These are phyloP conservation scores for Neurospora sp. DNA, from an alignment of 495 filamentous ascomycete species.

Conservation along the genomic window DNA sequence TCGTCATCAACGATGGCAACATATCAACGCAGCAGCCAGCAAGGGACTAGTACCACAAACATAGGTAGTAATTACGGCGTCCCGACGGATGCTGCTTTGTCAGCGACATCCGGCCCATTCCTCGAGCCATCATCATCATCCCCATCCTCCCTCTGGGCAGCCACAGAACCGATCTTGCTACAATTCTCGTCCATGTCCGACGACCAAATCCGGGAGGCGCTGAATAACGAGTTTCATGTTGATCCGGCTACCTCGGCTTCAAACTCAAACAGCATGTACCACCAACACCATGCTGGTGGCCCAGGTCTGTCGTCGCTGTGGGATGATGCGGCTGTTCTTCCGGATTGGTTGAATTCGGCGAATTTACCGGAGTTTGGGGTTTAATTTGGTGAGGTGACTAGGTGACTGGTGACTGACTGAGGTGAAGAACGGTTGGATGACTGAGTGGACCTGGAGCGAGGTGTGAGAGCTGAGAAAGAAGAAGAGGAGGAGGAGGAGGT, in stretches of 20 bases:
- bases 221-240: constrained; percentile 47
- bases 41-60: constrained; percentile 6
- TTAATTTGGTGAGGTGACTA: no score
- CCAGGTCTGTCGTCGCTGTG: constrained; percentile 9
- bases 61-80: neutral
- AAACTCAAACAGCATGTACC: constrained; percentile 29
- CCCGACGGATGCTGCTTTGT: constrained; percentile 1
- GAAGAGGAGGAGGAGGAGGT: neutral
- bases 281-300: neutral
- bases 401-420: neutral
- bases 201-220: constrained; percentile 51
- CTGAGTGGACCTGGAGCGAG: neutral
- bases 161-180: constrained; percentile 31
- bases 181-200: constrained; percentile 62
- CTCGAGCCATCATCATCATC: neutral
- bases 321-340: constrained; percentile 41
- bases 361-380: constrained; percentile 32
- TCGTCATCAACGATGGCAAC: neutral
- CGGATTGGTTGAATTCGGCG: constrained; percentile 53
- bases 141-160: constrained; percentile 26
- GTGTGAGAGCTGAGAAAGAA: neutral
- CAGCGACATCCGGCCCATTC: neutral
- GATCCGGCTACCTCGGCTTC: constrained; percentile 7
- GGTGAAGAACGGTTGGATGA: neutral
- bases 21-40: constrained; percentile 6